A percentile compares a stretch with the other conserved stretches of the same genome.
These are phyloP conservation scores for Annulohypoxylon nitens DNA, from an alignment of 495 filamentous ascomycete genomes.

Conservation along the genomic window DNA sequence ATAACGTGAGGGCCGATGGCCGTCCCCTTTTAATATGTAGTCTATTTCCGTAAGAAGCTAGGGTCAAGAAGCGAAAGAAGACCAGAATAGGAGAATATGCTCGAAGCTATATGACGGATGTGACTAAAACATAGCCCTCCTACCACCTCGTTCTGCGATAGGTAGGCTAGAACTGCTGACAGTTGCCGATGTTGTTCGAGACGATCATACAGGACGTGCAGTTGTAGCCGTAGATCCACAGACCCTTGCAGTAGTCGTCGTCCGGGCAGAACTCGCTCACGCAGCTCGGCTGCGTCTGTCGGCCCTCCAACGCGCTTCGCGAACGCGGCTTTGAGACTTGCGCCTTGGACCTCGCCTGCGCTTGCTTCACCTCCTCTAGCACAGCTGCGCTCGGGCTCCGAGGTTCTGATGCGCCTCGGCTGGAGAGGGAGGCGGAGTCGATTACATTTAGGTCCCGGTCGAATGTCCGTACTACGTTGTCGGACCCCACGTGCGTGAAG, in stretches of 20 bases:
- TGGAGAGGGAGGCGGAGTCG: constrained; percentile 36
- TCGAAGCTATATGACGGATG: too few relatives aligned
- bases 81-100: too few relatives aligned
- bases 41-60: too few relatives aligned
- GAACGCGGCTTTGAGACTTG: constrained; percentile 27
- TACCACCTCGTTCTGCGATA: too few relatives aligned
- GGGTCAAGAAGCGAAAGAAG: too few relatives aligned
- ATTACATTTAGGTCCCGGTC: constrained; percentile 39
- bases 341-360: constrained; percentile 5
- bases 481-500: constrained; percentile 41
- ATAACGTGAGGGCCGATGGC: too few relatives aligned
- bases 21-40: too few relatives aligned
- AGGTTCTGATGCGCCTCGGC: neutral
- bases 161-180: constrained; percentile 25
- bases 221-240: constrained; percentile 32
- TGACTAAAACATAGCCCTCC: too few relatives aligned
- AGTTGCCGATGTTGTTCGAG: constrained; percentile 35
- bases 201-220: constrained; percentile 40
- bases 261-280: constrained; percentile 38
- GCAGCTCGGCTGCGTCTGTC: constrained; percentile 30
- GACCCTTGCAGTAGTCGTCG: constrained; percentile 32
- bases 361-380: constrained; percentile 31
- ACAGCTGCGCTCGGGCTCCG: constrained; percentile 30
- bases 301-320: constrained; percentile 19
- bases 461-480: constrained; percentile 40